Conservation (phyloP, 768 basidiomycete genomes). For the Rhodotorula toruloides region DNA sequence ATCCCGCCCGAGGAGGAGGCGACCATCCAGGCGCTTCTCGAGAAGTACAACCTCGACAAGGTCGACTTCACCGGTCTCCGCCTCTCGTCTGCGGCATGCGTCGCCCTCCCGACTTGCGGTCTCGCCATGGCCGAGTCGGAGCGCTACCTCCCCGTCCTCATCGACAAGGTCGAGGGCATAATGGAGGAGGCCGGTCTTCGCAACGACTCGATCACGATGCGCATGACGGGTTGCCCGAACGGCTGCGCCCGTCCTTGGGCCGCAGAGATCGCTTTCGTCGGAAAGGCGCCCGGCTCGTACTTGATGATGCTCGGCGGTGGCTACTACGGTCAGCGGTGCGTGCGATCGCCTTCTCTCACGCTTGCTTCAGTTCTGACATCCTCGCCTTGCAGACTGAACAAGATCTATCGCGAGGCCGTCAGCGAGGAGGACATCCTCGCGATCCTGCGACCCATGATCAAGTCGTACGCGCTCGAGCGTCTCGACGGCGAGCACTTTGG, state of each 20-base stretch:
- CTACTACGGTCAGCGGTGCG: conserved; percentile 69
- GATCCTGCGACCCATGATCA: conserved; percentile 89
- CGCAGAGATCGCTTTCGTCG: conserved; percentile 88
- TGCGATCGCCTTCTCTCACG: not conserved
- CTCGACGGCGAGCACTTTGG: conserved; percentile 85
- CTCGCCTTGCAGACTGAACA: conserved; percentile 57
- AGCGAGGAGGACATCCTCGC: conserved; percentile 52
- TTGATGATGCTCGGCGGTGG: conserved; percentile 93
- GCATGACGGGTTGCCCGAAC: conserved; percentile 85
- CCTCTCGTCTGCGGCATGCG: conserved; percentile 88
- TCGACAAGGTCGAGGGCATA: conserved; percentile 91
- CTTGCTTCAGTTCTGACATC: not conserved
- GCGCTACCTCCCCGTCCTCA: conserved; percentile 79
- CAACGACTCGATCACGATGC: conserved; percentile 93
- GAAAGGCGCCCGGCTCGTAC: conserved; percentile 89
- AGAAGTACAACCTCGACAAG: conserved; percentile 85
- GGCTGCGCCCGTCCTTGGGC: conserved; percentile 56
- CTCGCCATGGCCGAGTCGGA: conserved; percentile 77
- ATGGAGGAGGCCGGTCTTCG: conserved; percentile 88
- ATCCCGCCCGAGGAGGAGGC: conserved; percentile 67
- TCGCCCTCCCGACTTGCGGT: conserved; percentile 73
- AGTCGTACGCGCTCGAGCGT: conserved; percentile 80
- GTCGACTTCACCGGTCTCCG: conserved; percentile 70
- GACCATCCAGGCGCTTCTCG: conserved; percentile 69
- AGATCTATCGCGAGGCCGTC: conserved; percentile 67